phyloP scores from a whole-genome alignment of 805 yeast genomes.

The Candida michaelii region DNA sequence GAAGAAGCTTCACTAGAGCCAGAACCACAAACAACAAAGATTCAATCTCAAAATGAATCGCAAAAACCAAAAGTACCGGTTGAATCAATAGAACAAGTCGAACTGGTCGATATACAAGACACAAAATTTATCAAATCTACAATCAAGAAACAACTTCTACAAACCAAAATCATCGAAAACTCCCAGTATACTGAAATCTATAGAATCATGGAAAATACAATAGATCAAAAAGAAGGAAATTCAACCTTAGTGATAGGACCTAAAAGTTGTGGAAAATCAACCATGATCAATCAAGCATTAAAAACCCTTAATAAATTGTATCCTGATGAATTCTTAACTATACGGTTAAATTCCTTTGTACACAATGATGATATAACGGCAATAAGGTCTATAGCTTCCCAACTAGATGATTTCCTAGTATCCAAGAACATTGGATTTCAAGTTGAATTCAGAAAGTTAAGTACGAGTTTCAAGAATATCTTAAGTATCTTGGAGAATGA shows the following conservation, averaged over 20 bases:
- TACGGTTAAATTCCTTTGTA: constrained; percentile 66
- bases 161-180: constrained; percentile 19
- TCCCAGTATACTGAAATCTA: constrained; percentile 49
- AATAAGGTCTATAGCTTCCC: constrained; percentile 80
- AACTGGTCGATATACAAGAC: too few species aligned
- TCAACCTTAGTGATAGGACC: constrained; percentile 83
- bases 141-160: constrained; percentile 23
- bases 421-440: not conserved
- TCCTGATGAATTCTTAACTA: constrained; percentile 54
- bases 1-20: too few species aligned
- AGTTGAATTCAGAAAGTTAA: constrained; percentile 13
- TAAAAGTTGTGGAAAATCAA: constrained; percentile 72
- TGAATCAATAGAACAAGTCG: too few species aligned
- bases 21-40: too few species aligned
- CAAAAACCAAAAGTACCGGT: too few species aligned
- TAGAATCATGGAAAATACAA: constrained; percentile 60
- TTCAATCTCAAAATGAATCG: not conserved
- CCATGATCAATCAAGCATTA: constrained; percentile 59
- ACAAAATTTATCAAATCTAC: constrained; percentile 15
- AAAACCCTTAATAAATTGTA: constrained; percentile 39
- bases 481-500: constrained; percentile 38
- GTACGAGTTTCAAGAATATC: constrained; percentile 14
- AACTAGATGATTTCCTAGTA: constrained; percentile 51
- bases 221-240: constrained; percentile 71
- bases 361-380: constrained; percentile 79